Percentiles rank a stretch among this genome's conserved stretches.
phyloP scores from a whole-genome alignment of 257 asterid genomes.

The Nicotiana attenuata region DNA sequence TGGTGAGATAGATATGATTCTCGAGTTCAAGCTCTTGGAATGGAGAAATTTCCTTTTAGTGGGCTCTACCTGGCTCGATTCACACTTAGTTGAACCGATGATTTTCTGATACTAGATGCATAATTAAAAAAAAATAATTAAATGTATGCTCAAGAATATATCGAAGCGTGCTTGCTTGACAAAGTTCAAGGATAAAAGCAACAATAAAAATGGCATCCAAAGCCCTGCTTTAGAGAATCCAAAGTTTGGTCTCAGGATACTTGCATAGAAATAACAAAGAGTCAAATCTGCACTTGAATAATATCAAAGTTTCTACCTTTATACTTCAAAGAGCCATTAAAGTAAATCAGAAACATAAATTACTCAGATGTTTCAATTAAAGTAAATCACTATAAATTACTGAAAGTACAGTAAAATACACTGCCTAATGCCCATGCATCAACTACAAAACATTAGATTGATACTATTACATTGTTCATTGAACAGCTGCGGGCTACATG shows the following conservation, averaged over 20 bases:
- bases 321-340: neutral
- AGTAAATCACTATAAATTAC: neutral
- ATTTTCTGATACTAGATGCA: no score
- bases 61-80: no score
- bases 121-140: no score
- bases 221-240: neutral
- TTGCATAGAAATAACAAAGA: neutral
- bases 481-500: conserved; percentile 81
- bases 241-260: neutral
- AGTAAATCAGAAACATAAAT: no score
- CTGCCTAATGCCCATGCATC: neutral
- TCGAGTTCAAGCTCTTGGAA: no score
- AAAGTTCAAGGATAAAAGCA: neutral
- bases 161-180: neutral
- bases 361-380: neutral
- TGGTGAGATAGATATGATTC: no score
- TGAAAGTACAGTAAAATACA: neutral
- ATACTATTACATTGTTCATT: neutral
- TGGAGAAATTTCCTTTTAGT: no score
- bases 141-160: neutral
- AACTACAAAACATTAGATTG: neutral
- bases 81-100: no score
- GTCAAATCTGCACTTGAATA: neutral
- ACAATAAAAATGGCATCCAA: neutral
- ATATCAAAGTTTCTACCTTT: neutral